Evolutionary conservation across 2,329 filamentous ascomycete genomes (phyloP).

Genomic region (Fusarium irregulare): DNA sequence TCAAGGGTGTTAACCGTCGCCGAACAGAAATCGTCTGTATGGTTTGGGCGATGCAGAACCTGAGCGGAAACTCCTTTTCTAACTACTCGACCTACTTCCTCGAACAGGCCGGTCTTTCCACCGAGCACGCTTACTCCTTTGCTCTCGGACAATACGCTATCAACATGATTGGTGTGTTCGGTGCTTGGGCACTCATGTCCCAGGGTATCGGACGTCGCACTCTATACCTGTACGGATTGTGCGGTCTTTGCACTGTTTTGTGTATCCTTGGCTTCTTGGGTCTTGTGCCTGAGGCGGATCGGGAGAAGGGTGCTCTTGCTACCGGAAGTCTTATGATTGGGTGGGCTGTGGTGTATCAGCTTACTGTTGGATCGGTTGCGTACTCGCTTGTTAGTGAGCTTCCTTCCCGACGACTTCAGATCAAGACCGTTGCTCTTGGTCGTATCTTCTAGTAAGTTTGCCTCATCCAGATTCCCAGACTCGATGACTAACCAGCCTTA

Average conservation of each 20-base stretch:
- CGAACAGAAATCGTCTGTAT: slow-evolving; percentile 78
- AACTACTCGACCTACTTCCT: slow-evolving; percentile 75
- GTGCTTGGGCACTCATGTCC: slow-evolving; percentile 84
- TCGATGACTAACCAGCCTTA: slow-evolving; percentile 38
- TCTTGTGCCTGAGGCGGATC: slow-evolving; percentile 71
- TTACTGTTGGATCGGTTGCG: slow-evolving; percentile 88
- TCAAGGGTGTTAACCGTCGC: slow-evolving; percentile 80
- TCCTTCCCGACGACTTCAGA: slow-evolving; percentile 83
- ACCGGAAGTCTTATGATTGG: slow-evolving; percentile 85
- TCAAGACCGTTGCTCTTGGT: slow-evolving; percentile 91
- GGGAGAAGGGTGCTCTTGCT: slow-evolving; percentile 73
- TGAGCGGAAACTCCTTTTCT: slow-evolving; percentile 72
- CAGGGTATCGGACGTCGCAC: slow-evolving; percentile 78
- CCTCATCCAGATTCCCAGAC: neutral
- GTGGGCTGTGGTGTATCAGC: slow-evolving; percentile 86
- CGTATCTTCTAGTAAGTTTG: slow-evolving; percentile 74
- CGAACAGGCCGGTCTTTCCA: slow-evolving; percentile 66
- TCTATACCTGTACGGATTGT: slow-evolving; percentile 81
- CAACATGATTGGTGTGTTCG: slow-evolving; percentile 84
- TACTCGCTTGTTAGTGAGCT: slow-evolving; percentile 90
- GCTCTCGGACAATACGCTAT: slow-evolving; percentile 73
- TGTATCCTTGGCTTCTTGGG: slow-evolving; percentile 87
- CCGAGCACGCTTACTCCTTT: slow-evolving; percentile 64
- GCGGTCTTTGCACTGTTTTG: slow-evolving; percentile 79
- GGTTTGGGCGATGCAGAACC: slow-evolving; percentile 72